Evolutionary conservation across 345 rosid species (phyloP).

Genomic region (Lepidium sativum): DNA sequence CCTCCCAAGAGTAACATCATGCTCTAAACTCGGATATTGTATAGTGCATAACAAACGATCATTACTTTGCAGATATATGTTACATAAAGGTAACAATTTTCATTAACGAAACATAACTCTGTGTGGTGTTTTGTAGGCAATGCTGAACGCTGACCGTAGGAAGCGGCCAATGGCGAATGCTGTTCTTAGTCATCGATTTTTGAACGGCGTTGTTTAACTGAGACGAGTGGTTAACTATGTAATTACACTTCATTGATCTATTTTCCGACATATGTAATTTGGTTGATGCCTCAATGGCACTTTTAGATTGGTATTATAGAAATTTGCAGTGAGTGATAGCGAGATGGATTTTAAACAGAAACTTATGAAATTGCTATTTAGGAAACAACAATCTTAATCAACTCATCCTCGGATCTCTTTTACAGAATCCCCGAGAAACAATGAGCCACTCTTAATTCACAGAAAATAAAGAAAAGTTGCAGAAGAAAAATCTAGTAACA

Average conservation of each 20-base stretch:
- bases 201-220: slow-evolving; percentile 37
- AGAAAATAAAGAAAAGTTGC: no score
- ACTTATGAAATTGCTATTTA: no score
- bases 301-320: no score
- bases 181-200: slow-evolving; percentile 61
- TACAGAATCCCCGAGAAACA: no score
- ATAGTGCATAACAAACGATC: not conserved
- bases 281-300: not conserved
- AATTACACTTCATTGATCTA: not conserved
- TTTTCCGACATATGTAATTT: not conserved
- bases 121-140: slow-evolving; percentile 41
- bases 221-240: slow-evolving; percentile 6
- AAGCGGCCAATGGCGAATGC: slow-evolving; percentile 82
- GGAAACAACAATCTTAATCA: no score
- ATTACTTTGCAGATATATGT: not conserved
- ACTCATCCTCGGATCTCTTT: no score
- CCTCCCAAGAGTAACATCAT: not conserved
- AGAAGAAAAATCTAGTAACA: no score
- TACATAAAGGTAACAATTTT: no score
- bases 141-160: slow-evolving; percentile 67
- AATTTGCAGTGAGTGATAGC: no score
- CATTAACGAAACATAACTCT: no score
- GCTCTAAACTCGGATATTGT: not conserved
- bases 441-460: no score
- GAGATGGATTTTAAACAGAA: no score